These are phyloP conservation scores for Fusarium concolor DNA, from an alignment of 2,329 filamentous ascomycete species.

Conservation along the genomic window DNA sequence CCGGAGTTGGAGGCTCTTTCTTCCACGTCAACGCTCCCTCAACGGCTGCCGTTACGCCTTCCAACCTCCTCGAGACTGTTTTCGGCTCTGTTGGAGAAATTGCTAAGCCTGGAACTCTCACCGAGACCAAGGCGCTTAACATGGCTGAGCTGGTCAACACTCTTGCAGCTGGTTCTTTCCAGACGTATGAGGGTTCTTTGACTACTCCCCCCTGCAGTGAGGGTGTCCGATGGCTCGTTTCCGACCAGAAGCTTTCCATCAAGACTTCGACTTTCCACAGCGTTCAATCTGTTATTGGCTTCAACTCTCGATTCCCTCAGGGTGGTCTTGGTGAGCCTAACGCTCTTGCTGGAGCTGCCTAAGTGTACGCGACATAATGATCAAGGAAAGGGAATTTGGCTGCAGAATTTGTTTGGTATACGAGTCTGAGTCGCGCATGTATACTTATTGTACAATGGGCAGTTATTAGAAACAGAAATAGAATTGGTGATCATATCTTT, in stretches of 20 bases:
- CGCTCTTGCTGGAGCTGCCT: constrained; percentile 5
- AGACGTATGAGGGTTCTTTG: constrained; percentile 66
- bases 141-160: constrained; percentile 54
- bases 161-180: constrained; percentile 49
- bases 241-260: constrained; percentile 60
- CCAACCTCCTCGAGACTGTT: constrained; percentile 52
- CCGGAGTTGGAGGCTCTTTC: constrained; percentile 11
- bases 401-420: not conserved
- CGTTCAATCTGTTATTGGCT: constrained; percentile 25
- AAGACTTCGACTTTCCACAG: constrained; percentile 48
- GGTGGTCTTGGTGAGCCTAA: constrained; percentile 27
- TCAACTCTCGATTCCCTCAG: constrained; percentile 29
- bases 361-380: not conserved
- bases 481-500: not conserved
- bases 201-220: constrained; percentile 73
- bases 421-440: not conserved
- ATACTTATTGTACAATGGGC: not conserved
- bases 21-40: constrained; percentile 16
- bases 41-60: constrained; percentile 17
- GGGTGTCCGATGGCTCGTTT: constrained; percentile 66
- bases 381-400: not conserved
- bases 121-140: constrained; percentile 54
- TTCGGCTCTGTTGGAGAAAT: constrained; percentile 50
- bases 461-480: not conserved
- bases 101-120: constrained; percentile 54